Evolutionary conservation across 179 eudicot species (phyloP), one percentile per base, ranked within the genome.

Genomic region (Amaranthus tricolor): DNA sequence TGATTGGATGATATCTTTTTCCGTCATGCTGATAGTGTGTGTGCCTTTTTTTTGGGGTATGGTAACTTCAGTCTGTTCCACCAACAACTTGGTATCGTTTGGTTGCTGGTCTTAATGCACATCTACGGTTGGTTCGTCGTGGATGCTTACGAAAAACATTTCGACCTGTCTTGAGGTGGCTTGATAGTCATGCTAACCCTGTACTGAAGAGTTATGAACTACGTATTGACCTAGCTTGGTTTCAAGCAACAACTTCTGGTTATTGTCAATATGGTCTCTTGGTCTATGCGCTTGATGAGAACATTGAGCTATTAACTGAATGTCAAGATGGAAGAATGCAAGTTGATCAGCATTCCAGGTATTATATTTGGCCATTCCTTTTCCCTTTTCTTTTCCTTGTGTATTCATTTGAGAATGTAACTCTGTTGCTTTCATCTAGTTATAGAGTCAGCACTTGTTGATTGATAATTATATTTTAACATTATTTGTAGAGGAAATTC

Each of bases 41-140:
- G 48, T 14, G 56, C 12, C 19, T 24, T 24, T 70, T 64, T 51
- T 73, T 24, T 14, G 45, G 59, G 57, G 21, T 69, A 14, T 31
- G 0, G 24, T 71, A 57, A 9, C 69, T 76, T 80, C 90, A 96
- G 99, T 82, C 94, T 71, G 88, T 90, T 49, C 97, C 98, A 53
- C 97, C 99, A n/a, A 93, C 99, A 70, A 88, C 91, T 65, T 96
- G 99, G 99, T 89, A 91, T 76, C 87, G 98, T 56, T 74, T 96
- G 59, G 97, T 96, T 59, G 97, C 99, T 62, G 99, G 99, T 77
- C 88, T 96, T 76, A 96, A 93, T 86, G 97, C 98, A 53, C 95
- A 93, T 74, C 86, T 96, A 45, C 97, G 99, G 21, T 75, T 93
- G 79, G 99, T 90, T 68, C 89, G 91, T 50, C 84, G 88, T 83